Evolutionary conservation across 148 eudicot species (phyloP).

Genomic region (Agrostemma githago): DNA sequence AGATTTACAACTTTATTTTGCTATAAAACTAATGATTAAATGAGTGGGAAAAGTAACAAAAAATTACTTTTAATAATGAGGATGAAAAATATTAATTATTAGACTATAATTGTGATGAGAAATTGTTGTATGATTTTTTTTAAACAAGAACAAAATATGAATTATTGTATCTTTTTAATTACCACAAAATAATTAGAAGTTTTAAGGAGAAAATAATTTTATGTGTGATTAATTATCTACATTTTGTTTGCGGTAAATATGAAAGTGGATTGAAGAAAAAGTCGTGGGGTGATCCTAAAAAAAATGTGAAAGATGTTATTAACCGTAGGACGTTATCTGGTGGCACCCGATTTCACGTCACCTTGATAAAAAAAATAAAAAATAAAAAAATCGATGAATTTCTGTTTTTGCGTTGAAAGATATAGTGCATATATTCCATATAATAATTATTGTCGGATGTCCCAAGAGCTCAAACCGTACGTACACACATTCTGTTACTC

Average conservation of each 20-base stretch:
- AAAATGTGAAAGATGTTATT: neutral
- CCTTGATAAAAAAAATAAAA: no score
- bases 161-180: neutral
- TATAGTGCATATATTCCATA: no score
- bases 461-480: no score
- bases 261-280: neutral
- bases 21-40: neutral
- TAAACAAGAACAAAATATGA: neutral
- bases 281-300: conserved; percentile 21
- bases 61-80: neutral
- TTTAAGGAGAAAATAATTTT: neutral
- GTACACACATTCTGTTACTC: no score
- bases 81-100: neutral
- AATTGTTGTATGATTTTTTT: no score
- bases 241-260: conserved; percentile 11
- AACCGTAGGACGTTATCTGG: no score
- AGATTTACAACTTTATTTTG: no score
- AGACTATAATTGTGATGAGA: neutral
- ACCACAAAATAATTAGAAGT: neutral
- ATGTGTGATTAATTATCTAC: neutral
- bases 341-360: no score
- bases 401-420: no score
- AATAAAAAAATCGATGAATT: no score
- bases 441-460: no score
- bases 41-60: neutral